Base-by-base conservation (phyloP, 2,329 filamentous ascomycete species). In the Colletotrichum magnum region DNA sequence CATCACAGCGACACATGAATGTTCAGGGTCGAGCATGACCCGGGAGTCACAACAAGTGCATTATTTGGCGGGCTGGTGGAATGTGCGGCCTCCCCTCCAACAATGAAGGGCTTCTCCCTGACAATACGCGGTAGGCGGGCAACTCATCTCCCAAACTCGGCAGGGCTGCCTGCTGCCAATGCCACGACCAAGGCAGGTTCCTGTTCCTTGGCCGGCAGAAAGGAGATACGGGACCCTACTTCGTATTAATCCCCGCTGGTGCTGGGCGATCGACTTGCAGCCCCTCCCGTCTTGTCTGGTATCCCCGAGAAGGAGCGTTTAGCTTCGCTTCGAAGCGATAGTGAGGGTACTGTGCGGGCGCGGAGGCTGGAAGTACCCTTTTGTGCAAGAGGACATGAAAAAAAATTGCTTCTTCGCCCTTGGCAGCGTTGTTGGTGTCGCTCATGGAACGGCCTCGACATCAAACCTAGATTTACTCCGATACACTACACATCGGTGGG, bases 241-340 rank as follows among this genome's bases (percentile, higher is more conserved):
- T 69, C 67, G 67, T 69, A 69, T 69, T 69, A 36, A 69, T 60
- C 67, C 67, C 63, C 63, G 67, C 57, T 39, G 62, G 51, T 45
- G 63, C 28, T 67, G 67, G 57, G 62, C 51, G 62, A 67, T 67
- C 67, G 57, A 57, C 36, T 53, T 47, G 48, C 50, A 52, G 39
- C 26, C 67, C 62, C 47, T 21, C 66, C 61, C n/a, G 18, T 58
- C 61, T 24, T 21, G 45, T n/a, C 26, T 66, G 48, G 54, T 28
- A 50, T 59, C 48, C 47, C 65, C 36, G 48, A 45, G 53, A 54
- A 39, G 47, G n/a, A 51, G 6, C 16, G 12, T 48, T 51, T 64
- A 45, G 58, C 41, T 65, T 54, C 28, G 58, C 41, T 65, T 54
- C 28, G 54, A 59, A 59, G 52, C 45, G 15, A 45, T 47, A 24